Percentiles rank a stretch among this genome's conserved stretches.
Evolutionary conservation across 176 grass and related monocot species (phyloP).

Genomic region (Melocanna baccifera): DNA sequence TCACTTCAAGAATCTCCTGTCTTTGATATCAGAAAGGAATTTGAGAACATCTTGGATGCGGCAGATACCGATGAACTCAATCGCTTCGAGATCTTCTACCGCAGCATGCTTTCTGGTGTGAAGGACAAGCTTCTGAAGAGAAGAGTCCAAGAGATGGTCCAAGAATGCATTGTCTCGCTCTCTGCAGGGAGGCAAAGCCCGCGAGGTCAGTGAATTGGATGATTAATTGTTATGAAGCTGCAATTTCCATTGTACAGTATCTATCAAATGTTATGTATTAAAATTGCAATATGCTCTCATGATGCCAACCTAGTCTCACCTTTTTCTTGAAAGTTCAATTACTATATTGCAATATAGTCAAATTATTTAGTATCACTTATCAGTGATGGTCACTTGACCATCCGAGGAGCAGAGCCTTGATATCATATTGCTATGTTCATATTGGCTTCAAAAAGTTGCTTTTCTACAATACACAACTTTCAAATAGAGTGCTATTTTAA

Average conservation of each 20-base stretch:
- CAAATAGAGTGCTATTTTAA: no score
- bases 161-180: constrained; percentile 65
- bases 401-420: background rate
- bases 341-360: background rate
- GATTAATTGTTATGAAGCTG: constrained; percentile 14
- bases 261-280: background rate
- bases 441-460: no score
- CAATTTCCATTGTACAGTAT: constrained; percentile 9
- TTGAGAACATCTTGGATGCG: constrained; percentile 71
- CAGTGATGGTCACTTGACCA: constrained; percentile 8
- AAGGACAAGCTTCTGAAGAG: constrained; percentile 90
- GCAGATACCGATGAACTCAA: constrained; percentile 70
- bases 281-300: constrained; percentile 30
- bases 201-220: constrained; percentile 32
- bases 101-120: constrained; percentile 70
- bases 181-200: constrained; percentile 49
- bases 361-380: constrained; percentile 18
- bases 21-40: constrained; percentile 87
- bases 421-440: no score
- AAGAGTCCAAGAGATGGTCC: constrained; percentile 72
- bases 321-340: background rate
- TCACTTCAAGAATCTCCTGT: constrained; percentile 67
- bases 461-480: no score
- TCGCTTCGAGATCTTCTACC: constrained; percentile 82
- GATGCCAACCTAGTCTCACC: background rate